These are phyloP conservation scores for Cystobasidium slooffiae DNA, from an alignment of 1,284 basidiomycete genomes.

Conservation along the genomic window DNA sequence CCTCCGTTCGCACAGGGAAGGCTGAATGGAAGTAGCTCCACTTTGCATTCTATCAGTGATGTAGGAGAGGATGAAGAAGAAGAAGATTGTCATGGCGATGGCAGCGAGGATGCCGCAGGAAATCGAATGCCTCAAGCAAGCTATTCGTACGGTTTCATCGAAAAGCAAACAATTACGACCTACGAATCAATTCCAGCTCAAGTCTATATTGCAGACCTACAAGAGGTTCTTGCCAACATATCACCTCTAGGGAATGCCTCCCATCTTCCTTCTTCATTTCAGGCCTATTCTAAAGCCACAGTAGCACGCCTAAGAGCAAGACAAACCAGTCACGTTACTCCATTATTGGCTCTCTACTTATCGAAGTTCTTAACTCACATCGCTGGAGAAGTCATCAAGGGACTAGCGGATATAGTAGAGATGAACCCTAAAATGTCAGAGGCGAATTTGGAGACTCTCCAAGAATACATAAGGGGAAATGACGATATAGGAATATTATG, in stretches of 20 bases:
- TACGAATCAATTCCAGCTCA: neutral
- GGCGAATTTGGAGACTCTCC: neutral
- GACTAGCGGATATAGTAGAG: conserved; percentile 17
- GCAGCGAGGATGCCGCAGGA: neutral
- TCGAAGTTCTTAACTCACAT: neutral
- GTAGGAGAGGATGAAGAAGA: neutral
- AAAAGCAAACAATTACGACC: neutral
- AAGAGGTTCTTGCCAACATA: neutral
- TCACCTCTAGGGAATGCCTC: conserved; percentile 13
- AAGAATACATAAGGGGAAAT: conserved; percentile 17
- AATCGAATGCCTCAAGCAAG: neutral
- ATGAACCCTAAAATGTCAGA: neutral
- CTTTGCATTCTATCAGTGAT: neutral
- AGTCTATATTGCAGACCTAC: neutral
- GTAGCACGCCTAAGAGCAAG: neutral
- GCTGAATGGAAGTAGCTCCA: neutral
- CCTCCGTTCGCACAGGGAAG: neutral
- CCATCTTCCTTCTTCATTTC: neutral
- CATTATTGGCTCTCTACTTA: conserved; percentile 2
- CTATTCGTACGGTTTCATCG: neutral
- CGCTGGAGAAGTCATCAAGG: conserved; percentile 1
- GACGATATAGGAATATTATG: conserved; percentile 13
- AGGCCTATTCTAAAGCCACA: neutral
- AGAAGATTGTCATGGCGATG: neutral
- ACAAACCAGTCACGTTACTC: neutral